phyloP scores from a whole-genome alignment of 306 rosid genomes.

The Vicia faba region DNA sequence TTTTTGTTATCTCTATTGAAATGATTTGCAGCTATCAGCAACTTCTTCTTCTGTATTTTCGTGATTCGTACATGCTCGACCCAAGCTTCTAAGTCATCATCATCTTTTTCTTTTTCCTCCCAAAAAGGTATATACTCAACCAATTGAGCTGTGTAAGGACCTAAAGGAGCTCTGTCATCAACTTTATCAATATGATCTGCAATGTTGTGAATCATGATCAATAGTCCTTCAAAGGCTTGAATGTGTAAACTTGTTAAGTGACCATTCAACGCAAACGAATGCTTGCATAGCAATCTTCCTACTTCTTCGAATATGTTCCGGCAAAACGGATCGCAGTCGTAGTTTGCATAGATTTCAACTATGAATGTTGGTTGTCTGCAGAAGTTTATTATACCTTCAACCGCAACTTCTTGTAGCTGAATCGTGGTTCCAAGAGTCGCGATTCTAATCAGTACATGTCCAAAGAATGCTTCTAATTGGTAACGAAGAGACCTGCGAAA shows the following conservation, averaged over 20 bases:
- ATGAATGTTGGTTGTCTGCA: constrained; percentile 80
- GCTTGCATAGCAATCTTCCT: constrained; percentile 85
- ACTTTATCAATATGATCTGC: constrained; percentile 74
- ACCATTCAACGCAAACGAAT: constrained; percentile 55
- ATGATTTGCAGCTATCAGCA: constrained; percentile 78
- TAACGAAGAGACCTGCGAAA: constrained; percentile 62
- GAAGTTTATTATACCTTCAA: constrained; percentile 84
- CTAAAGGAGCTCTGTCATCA: constrained; percentile 46
- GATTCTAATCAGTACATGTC: constrained; percentile 57
- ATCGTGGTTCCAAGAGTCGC: constrained; percentile 55
- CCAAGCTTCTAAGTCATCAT: constrained; percentile 53
- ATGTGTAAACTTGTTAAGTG: constrained; percentile 59
- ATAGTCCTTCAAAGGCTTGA: constrained; percentile 87
- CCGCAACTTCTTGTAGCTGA: constrained; percentile 85
- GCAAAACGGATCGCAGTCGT: constrained; percentile 75
- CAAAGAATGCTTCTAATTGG: constrained; percentile 82
- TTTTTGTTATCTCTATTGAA: constrained; percentile 81
- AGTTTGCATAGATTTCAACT: constrained; percentile 64
- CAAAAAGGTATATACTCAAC: constrained; percentile 66
- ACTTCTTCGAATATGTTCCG: constrained; percentile 69
- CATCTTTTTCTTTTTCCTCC: constrained; percentile 61
- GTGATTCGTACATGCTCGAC: constrained; percentile 61
- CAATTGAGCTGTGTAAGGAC: constrained; percentile 46
- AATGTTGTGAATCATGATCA: constrained; percentile 71
- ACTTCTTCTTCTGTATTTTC: constrained; percentile 69